These are phyloP conservation scores for Phytopythium mirpurense DNA, from an alignment of 352 stramenopile species.

Conservation along the genomic window DNA sequence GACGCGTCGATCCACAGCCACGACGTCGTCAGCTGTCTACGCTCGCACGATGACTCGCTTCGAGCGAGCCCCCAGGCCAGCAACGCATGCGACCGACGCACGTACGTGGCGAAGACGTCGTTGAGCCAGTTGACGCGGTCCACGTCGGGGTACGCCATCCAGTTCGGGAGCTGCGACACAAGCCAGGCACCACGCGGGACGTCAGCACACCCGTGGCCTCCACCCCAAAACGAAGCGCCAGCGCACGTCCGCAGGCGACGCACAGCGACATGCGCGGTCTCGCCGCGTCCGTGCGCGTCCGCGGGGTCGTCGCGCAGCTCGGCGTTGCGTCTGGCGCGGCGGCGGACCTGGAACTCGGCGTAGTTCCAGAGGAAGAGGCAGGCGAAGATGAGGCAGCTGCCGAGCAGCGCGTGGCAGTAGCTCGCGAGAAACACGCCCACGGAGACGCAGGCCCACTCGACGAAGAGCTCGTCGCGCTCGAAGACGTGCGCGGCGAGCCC, in stretches of 20 bases:
- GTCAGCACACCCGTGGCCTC: not conserved
- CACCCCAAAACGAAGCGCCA: too few relatives aligned
- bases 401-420: conserved; percentile 34
- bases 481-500: conserved; percentile 32
- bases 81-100: not conserved
- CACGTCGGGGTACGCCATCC: conserved; percentile 52
- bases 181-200: not conserved
- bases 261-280: conserved; percentile 24
- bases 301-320: conserved; percentile 14
- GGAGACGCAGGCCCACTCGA: conserved; percentile 25
- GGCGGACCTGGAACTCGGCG: conserved; percentile 36
- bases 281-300: conserved; percentile 16
- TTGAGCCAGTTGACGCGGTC: conserved; percentile 80
- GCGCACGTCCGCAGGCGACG: not conserved
- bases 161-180: conserved; percentile 34
- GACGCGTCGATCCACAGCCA: too few relatives aligned
- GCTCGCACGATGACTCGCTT: too few relatives aligned
- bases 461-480: conserved; percentile 22
- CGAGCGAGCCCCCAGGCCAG: not conserved
- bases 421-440: conserved; percentile 30
- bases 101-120: conserved; percentile 50
- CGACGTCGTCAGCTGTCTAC: too few relatives aligned
- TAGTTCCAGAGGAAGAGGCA: conserved; percentile 57
- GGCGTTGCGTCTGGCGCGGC: conserved; percentile 13
- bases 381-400: conserved; percentile 17